Base-by-base conservation (phyloP, 2,329 filamentous ascomycete genomes). In the Xylaria multiplex region DNA sequence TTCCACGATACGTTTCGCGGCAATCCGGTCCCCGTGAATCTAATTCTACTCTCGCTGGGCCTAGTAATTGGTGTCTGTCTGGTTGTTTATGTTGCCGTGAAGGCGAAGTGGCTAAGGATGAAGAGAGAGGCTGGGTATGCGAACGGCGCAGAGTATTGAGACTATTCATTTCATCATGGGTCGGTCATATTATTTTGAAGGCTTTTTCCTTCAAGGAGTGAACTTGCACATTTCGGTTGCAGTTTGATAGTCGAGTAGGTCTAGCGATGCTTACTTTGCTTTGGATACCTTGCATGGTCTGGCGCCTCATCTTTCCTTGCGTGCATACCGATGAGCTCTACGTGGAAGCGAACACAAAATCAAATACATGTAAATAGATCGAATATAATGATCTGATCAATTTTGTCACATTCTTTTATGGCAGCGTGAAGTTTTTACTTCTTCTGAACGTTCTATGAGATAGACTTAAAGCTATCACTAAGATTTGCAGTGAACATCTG, bases 11-110 rank as follows among this genome's bases (percentile, higher is more conserved):
- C 84, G 0, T 97, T 95, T 74, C 72, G 82, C 24, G 88, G 89
- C 5, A 84, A 96, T 76, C 93, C 93, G 0, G 81, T 92, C 0
- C 93, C 93, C 0, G 90, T 96, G 13, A 96, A 97, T 76, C 58
- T 91, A 2, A 83, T 91, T 0, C 78, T 97, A 22, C 79, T 95
- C 54, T 74, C 79, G 0, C 63, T 87, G 0, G 92, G 90, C 0
- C 76, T 91, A 8, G 75, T 85, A 0, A 83, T 95, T 1, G 93
- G 94, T 0, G 65, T 84, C 1, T 80, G 80, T 6, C 81, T 97
- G 7, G 89, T 95, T 11, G 78, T 75, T 0, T 97, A 86, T 77
- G 92, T 96, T 1, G 80, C 74, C 14, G 60, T 81, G 6, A 77
- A 81, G 72, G 74, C 78, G 6, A 78, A 78, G 60, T 72, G 32